These are phyloP conservation scores for Leucocoprinus birnbaumii DNA, from an alignment of 768 basidiomycete genomes.

Conservation along the genomic window DNA sequence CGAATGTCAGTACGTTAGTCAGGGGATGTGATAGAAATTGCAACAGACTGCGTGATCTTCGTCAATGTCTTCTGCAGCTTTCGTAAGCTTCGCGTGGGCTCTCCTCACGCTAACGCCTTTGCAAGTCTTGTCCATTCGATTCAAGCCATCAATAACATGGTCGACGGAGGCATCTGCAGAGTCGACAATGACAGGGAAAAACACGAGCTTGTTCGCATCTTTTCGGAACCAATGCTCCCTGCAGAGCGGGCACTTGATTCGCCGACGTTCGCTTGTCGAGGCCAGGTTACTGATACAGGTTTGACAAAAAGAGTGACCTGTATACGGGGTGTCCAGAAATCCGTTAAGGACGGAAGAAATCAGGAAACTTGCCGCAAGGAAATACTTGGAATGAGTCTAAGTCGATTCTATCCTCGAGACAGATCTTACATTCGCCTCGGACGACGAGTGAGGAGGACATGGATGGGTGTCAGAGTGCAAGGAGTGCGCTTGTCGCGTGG, in stretches of 20 bases:
- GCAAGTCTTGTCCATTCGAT: constrained; percentile 9
- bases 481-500: background rate
- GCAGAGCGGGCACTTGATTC: constrained; percentile 2
- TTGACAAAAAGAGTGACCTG: constrained; percentile 42
- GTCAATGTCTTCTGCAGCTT: constrained; percentile 22
- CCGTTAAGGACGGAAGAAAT: background rate
- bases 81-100: constrained; percentile 31
- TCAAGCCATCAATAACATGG: constrained; percentile 12
- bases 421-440: constrained; percentile 20
- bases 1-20: background rate
- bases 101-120: constrained; percentile 28
- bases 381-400: constrained; percentile 26
- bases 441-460: constrained; percentile 7
- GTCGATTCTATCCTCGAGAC: constrained; percentile 22
- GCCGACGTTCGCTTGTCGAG: constrained; percentile 11
- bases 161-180: background rate
- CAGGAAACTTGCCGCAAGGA: constrained; percentile 29
- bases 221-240: background rate
- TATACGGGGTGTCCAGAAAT: constrained; percentile 1
- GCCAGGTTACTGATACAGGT: constrained; percentile 28
- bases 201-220: constrained; percentile 1
- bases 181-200: constrained; percentile 7
- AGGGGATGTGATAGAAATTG: constrained; percentile 1
- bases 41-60: constrained; percentile 26
- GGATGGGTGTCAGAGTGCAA: background rate